phyloP scores from a whole-genome alignment of 805 yeast genomes.

The Vanderwaltozyma polyspora region DNA sequence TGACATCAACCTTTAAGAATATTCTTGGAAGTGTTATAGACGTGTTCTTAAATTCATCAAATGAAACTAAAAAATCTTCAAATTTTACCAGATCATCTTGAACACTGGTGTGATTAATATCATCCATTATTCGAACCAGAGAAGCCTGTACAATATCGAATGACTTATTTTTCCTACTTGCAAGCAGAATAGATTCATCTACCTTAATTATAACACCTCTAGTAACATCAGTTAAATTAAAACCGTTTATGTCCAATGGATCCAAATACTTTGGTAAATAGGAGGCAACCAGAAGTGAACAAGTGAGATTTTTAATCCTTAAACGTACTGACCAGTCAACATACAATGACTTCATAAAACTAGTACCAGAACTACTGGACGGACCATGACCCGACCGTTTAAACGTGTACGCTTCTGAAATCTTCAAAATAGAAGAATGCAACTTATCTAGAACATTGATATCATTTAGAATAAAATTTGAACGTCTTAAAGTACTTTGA shows the following conservation, averaged over 20 bases:
- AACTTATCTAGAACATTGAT: conserved; percentile 13
- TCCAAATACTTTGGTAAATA: conserved; percentile 17
- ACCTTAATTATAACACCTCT: conserved; percentile 17
- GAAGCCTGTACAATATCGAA: conserved; percentile 11
- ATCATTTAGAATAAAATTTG: conserved; percentile 15
- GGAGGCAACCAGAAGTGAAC: conserved; percentile 14
- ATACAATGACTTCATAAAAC: too few relatives aligned
- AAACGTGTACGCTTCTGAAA: too few relatives aligned
- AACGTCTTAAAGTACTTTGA: conserved; percentile 21
- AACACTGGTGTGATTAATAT: conserved; percentile 2
- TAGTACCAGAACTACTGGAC: too few relatives aligned
- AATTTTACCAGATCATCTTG: conserved; percentile 12
- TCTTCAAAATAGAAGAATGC: background rate
- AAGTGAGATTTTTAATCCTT: conserved; percentile 18
- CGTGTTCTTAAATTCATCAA: background rate
- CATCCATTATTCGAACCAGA: conserved; percentile 17
- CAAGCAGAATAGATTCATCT: conserved; percentile 12
- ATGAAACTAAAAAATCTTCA: conserved; percentile 7
- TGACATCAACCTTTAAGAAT: conserved; percentile 20
- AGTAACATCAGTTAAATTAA: conserved; percentile 14
- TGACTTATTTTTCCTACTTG: conserved; percentile 4
- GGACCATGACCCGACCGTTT: too few relatives aligned
- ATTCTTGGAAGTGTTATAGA: conserved; percentile 13
- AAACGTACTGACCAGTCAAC: conserved; percentile 15
- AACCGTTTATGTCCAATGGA: conserved; percentile 9